Percentiles rank a stretch among this genome's conserved stretches.
Conservation (phyloP, 805 yeast species). For the Wickerhamomyces rabaulensis region DNA sequence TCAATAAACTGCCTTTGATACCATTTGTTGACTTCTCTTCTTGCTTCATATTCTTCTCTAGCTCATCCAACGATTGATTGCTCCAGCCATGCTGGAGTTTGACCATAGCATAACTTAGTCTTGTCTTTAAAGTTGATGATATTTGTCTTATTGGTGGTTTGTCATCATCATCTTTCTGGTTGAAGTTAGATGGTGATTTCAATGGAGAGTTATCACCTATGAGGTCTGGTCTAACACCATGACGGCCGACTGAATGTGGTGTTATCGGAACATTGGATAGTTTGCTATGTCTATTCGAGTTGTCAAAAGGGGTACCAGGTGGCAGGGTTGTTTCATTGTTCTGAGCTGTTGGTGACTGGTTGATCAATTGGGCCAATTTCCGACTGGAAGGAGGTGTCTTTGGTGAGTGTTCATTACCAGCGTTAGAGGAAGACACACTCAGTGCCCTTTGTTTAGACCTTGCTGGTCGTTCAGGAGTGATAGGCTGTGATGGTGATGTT, state of each 20-base stretch:
- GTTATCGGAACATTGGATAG: conserved; percentile 23
- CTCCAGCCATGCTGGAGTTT: conserved; percentile 31
- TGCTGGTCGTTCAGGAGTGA: conserved; percentile 11
- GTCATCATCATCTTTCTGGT: conserved; percentile 13
- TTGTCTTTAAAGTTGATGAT: conserved; percentile 33
- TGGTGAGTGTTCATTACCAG: conserved; percentile 5
- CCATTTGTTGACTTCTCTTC: conserved; percentile 1
- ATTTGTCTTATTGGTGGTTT: conserved; percentile 35
- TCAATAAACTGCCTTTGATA: not conserved
- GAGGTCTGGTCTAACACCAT: not conserved
- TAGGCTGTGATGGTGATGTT: conserved; percentile 3
- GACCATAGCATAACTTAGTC: conserved; percentile 36
- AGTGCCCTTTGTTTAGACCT: not conserved
- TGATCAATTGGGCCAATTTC: conserved; percentile 1
- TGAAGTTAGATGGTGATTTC: conserved; percentile 21
- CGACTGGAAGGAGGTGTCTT: conserved; percentile 18
- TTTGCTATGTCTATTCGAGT: conserved; percentile 3
- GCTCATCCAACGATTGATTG: conserved; percentile 24
- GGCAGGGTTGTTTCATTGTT: conserved; percentile 8
- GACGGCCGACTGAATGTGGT: conserved; percentile 8
- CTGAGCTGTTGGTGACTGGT: conserved; percentile 16
- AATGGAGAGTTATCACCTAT: conserved; percentile 16
- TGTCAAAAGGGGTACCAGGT: conserved; percentile 21
- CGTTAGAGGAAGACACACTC: not conserved
- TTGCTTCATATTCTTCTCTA: conserved; percentile 17